Percentiles rank a stretch among this genome's conserved stretches.
These are phyloP conservation scores for Posidonia australis DNA, from an alignment of 106 monocot species.

Conservation along the genomic window DNA sequence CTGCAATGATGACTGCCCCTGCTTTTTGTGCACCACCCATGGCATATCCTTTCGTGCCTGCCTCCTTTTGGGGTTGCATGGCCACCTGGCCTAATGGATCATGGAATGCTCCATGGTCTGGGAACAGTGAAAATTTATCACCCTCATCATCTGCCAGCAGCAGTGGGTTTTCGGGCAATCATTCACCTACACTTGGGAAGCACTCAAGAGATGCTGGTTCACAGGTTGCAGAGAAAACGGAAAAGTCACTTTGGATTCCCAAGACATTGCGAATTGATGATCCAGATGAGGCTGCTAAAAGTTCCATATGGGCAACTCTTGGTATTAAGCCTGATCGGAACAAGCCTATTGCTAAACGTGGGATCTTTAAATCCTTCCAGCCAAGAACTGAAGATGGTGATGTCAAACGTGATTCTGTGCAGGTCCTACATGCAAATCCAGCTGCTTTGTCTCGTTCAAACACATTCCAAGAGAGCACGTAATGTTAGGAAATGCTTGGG, in stretches of 20 bases:
- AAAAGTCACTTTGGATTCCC: slow-evolving; percentile 72
- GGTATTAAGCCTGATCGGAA: slow-evolving; percentile 53
- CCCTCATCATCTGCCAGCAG: slow-evolving; percentile 44
- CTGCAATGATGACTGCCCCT: slow-evolving; percentile 37
- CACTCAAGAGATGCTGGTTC: slow-evolving; percentile 52
- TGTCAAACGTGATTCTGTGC: slow-evolving; percentile 19
- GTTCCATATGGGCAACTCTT: slow-evolving; percentile 78
- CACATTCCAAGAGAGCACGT: slow-evolving; percentile 68
- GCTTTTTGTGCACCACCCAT: slow-evolving; percentile 38
- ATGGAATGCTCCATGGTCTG: slow-evolving; percentile 43
- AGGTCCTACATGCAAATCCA: slow-evolving; percentile 61
- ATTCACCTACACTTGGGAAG: slow-evolving; percentile 68
- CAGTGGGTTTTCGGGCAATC: slow-evolving; percentile 37
- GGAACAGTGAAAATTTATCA: slow-evolving; percentile 17
- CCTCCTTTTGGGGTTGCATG: slow-evolving; percentile 44
- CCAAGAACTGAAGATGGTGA: slow-evolving; percentile 18
- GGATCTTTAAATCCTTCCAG: slow-evolving; percentile 51
- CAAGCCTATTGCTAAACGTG: slow-evolving; percentile 17
- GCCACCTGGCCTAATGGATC: slow-evolving; percentile 33
- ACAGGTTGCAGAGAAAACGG: slow-evolving; percentile 34
- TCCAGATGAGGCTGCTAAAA: slow-evolving; percentile 83
- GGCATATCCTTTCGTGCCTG: slow-evolving; percentile 46
- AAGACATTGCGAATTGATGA: slow-evolving; percentile 83
- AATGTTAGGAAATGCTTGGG: slow-evolving; percentile 1
- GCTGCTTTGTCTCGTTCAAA: slow-evolving; percentile 79